phyloP scores from a whole-genome alignment of 495 filamentous ascomycete species.

The Bacidia gigantensis region DNA sequence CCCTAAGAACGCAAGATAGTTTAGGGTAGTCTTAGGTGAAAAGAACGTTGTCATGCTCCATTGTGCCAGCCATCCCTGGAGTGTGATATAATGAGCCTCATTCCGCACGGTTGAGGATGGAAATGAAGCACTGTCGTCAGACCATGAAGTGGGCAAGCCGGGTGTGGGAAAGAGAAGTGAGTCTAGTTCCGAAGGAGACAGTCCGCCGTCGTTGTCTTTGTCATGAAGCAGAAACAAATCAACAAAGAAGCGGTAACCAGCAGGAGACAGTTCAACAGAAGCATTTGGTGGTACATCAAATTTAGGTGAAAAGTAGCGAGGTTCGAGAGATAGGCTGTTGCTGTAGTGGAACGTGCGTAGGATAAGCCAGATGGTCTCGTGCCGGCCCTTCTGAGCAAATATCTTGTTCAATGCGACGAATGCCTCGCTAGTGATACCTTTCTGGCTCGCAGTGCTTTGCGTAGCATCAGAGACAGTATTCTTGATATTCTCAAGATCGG shows the following conservation, averaged over 20 bases:
- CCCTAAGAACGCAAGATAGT: slow-evolving; percentile 90
- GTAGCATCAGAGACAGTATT: slow-evolving; percentile 55
- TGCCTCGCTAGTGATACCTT: slow-evolving; percentile 64
- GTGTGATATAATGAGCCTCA: slow-evolving; percentile 86
- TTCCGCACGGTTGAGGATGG: slow-evolving; percentile 89
- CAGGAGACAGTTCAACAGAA: slow-evolving; percentile 85
- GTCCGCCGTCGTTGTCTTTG: slow-evolving; percentile 90
- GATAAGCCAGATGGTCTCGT: slow-evolving; percentile 96
- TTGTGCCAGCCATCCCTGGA: slow-evolving; percentile 95
- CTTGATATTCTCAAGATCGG: slow-evolving; percentile 83
- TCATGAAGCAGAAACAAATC: slow-evolving; percentile 91
- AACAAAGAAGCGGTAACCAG: slow-evolving; percentile 94
- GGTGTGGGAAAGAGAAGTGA: slow-evolving; percentile 89
- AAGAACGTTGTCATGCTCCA: slow-evolving; percentile 99
- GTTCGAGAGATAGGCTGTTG: slow-evolving; percentile 78
- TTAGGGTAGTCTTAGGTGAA: slow-evolving; percentile 83
- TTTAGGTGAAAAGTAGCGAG: slow-evolving; percentile 81
- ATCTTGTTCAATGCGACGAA: slow-evolving; percentile 88
- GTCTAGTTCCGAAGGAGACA: slow-evolving; percentile 70
- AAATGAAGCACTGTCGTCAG: slow-evolving; percentile 68
- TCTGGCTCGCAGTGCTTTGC: slow-evolving; percentile 47
- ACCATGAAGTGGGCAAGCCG: slow-evolving; percentile 73
- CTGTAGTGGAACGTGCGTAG: slow-evolving; percentile 93
- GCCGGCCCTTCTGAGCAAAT: slow-evolving; percentile 93
- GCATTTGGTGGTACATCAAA: slow-evolving; percentile 86